Conservation (phyloP, 2,329 filamentous ascomycete genomes). For the Mycogone perniciosa region DNA sequence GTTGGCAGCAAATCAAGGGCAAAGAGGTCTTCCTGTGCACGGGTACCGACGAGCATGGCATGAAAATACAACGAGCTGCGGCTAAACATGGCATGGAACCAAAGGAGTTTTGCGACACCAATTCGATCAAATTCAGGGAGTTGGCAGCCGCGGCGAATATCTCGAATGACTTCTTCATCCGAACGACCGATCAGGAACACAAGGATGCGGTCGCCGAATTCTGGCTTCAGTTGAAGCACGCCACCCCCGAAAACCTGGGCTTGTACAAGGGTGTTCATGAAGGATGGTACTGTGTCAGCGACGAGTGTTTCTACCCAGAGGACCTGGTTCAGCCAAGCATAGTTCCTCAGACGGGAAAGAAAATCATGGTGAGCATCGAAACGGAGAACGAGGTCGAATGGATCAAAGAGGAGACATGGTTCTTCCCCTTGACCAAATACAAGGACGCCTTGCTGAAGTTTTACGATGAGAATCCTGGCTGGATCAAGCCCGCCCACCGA, state of each 20-base stretch:
- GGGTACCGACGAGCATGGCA: constrained; percentile 93
- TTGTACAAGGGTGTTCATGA: constrained; percentile 83
- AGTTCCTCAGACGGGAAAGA: constrained; percentile 74
- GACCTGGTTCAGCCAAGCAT: constrained; percentile 66
- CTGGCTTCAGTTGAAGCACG: constrained; percentile 67
- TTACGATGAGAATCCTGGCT: constrained; percentile 70
- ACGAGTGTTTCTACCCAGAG: constrained; percentile 92
- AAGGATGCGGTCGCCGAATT: constrained; percentile 80
- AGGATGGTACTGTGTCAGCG: constrained; percentile 95
- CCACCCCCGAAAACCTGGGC: constrained; percentile 53
- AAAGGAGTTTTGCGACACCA: constrained; percentile 82
- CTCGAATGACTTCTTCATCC: constrained; percentile 79
- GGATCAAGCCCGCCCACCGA: constrained; percentile 65
- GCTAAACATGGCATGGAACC: constrained; percentile 62
- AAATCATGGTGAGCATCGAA: constrained; percentile 76
- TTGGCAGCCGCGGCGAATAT: constrained; percentile 66
- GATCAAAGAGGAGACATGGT: constrained; percentile 89
- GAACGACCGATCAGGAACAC: constrained; percentile 81
- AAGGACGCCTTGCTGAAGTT: constrained; percentile 71
- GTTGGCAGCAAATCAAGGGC: constrained; percentile 78
- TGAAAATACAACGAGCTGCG: constrained; percentile 92
- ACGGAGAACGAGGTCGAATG: constrained; percentile 92
- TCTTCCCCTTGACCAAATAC: constrained; percentile 84
- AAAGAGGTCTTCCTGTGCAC: constrained; percentile 70
- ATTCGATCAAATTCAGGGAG: constrained; percentile 70